Base-by-base conservation (phyloP, 1,284 basidiomycete genomes). In the Retiboletus fuscus region DNA sequence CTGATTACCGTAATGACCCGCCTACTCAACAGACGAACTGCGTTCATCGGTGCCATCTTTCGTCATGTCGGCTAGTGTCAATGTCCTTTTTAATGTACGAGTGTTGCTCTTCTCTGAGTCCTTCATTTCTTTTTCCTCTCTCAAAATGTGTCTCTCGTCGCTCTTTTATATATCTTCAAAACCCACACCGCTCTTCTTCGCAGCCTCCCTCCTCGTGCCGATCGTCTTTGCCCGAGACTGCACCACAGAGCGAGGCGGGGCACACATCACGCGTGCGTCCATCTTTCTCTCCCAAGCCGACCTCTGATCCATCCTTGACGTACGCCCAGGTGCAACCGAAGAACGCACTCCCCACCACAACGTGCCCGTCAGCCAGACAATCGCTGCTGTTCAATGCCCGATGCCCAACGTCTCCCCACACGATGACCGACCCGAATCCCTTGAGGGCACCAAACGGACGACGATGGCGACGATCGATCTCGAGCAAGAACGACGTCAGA, bases 401-500 rank as follows among this genome's bases (percentile, higher is more conserved):
- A 41, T 41, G 15, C 39, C 11, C 39, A 41, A 41, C 39, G 39
- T 41, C 3, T 41, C 39, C 13, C 39, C 39, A 41, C 39, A 41
- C 39, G 39, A 8, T 34, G 34, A 34, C 34, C 34, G 34, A 34
- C 34, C 34, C 57, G 57, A 39, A 24, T 39, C 58, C 15, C 58
- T 60, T 34, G 15, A 39, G 30, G 24, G 30, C 57, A 39, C 16
- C 15, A 13, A 39, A 24, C 30, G 3, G 22, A 70, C 65, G 11
- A 72, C 63, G 22, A 72, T 71, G 76, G 61, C 69, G 24, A 55
- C 77, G 30, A 39, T 46, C 34, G 69, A 79, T 60, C 34, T 39
- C 28, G 82, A 80, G 64, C 71, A 76, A 34, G 76, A 71, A n/a
- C 78, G 76, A 57, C 78, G 80, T 11, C 68, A 66, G 10, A 75